phyloP scores from a whole-genome alignment of 2,329 filamentous ascomycete genomes.

The Calcarisporium arbuscula region DNA sequence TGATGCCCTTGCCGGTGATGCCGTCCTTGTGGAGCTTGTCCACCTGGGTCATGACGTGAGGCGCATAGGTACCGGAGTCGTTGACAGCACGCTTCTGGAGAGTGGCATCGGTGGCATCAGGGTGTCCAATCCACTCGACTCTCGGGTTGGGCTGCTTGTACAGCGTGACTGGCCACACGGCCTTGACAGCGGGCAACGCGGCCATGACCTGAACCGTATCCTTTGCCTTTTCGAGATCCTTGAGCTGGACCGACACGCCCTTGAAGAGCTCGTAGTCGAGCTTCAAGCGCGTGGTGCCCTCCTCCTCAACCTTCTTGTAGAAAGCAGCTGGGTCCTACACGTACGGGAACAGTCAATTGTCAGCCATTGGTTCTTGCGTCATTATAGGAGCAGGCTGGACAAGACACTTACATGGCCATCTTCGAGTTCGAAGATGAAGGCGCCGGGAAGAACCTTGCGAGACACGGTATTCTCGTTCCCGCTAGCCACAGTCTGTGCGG shows the following conservation, averaged over 20 bases:
- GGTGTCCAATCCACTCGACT: slow-evolving; percentile 33
- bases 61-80: neutral
- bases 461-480: slow-evolving; percentile 7
- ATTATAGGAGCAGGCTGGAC: too few species aligned
- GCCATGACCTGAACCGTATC: slow-evolving; percentile 35
- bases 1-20: slow-evolving; percentile 36
- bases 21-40: slow-evolving; percentile 35
- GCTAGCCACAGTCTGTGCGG: slow-evolving; percentile 22
- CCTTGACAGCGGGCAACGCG: slow-evolving; percentile 37
- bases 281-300: slow-evolving; percentile 37
- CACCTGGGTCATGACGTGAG: slow-evolving; percentile 17
- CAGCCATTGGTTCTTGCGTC: too few species aligned
- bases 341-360: too few species aligned
- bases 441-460: slow-evolving; percentile 32
- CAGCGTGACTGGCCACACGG: slow-evolving; percentile 40
- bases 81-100: slow-evolving; percentile 1
- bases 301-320: slow-evolving; percentile 2
- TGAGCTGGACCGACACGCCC: slow-evolving; percentile 46
- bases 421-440: slow-evolving; percentile 49
- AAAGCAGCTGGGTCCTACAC: slow-evolving; percentile 5
- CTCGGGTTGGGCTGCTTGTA: slow-evolving; percentile 38
- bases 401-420: slow-evolving; percentile 37
- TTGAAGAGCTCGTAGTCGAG: slow-evolving; percentile 47
- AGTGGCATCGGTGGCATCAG: slow-evolving; percentile 7
- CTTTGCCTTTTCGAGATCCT: slow-evolving; percentile 37